Base-by-base conservation (phyloP, 169 alveolate species). In the Plasmodium cynomolgi region DNA sequence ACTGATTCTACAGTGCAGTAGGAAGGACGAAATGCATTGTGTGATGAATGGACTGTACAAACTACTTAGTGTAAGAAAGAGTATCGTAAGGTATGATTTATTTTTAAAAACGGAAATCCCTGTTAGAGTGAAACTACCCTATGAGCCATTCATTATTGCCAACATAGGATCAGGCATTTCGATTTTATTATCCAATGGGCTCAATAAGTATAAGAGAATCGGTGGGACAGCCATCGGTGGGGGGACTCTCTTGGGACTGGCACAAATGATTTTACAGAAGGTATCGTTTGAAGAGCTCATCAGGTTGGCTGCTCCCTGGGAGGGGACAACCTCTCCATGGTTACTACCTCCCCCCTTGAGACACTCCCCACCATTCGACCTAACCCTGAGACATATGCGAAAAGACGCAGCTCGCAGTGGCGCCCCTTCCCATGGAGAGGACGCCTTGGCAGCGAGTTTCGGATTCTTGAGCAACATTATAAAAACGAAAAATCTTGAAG, bases 201-300 rank as follows among this genome's bases (percentile, higher is more conserved):
- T 15, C 17, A 54, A 31, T 3, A 11, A 23, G 34, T 79, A 26
- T 86, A 47, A 1, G 8, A 83, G 93, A 71, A 92, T 98, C 11
- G 95, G 98, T 31, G 99, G 99, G 17, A 98, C 99, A 26, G 96
- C 98, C 92, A 93, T 98, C 80, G 99, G 99, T 1, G 99, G 99
- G 3, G 99, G 99, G 11, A 98, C 99, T 1, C 94, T 97, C 29
- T 83, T 98, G 37, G 99, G 99, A 5, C 81, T 98, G 26, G 97
- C 98, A 11, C 96, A 97, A 74, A 95, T 96, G 54, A 85, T 98
- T 56, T 85, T 97, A 23, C 97, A 97, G 15, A 96, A 96, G 44
- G 95, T 95, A 82, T 93, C 98, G 62, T 98, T 96, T 94, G 97
- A 97, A 20, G 96, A 96, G 72, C 97, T 98, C 1, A 95, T 97